Evolutionary conservation across 495 filamentous ascomycete species (phyloP), one percentile per base, ranked within the genome.

Genomic region (Daldinia caldariorum): DNA sequence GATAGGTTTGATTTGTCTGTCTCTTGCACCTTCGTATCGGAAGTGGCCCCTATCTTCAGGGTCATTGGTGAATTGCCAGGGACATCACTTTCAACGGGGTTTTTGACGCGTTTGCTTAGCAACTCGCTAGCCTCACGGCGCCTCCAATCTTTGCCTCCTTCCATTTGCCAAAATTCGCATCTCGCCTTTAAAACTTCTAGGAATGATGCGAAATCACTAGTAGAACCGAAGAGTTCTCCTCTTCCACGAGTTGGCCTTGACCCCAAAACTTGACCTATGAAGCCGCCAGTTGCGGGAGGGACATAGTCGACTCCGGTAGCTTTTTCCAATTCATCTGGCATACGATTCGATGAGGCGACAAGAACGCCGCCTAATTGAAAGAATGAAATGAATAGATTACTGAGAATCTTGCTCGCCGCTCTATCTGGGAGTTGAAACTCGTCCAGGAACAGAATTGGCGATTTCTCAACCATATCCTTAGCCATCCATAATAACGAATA

Each of bases 351-450:
- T 1, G 89, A 91, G 2, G 89, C 90, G 54, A 92, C 80, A 5
- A 93, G 80, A 6, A 92, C 90, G 31, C 90, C 90, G 0, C 90
- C 90, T 4, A 92, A 79, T 56, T 91, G 88, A 69, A 92, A 92
- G 74, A 92, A 92, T 7, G 82, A 80, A n/a, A 89, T 89, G 66
- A 92, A 85, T 18, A 92, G 80, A 71, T 88, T 89, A 35, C 88
- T 90, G 60, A 92, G 76, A 22, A 92, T 89, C 72, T 91, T 91
- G 57, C 85, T 87, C 14, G 89, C 84, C 0, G 85, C 88, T 61
- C 88, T 82, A 75, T 92, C 90, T 0, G 90, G 90, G 13, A 92
- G 78, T 70, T 93, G 90, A 67, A 92, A 92, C 71, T 93, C 89
- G 65, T 92, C 89, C 1, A 92, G 77, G 56, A 92, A 93, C 2